These are phyloP conservation scores for Coriaria nepalensis DNA, from an alignment of 306 rosid species.

Conservation along the genomic window DNA sequence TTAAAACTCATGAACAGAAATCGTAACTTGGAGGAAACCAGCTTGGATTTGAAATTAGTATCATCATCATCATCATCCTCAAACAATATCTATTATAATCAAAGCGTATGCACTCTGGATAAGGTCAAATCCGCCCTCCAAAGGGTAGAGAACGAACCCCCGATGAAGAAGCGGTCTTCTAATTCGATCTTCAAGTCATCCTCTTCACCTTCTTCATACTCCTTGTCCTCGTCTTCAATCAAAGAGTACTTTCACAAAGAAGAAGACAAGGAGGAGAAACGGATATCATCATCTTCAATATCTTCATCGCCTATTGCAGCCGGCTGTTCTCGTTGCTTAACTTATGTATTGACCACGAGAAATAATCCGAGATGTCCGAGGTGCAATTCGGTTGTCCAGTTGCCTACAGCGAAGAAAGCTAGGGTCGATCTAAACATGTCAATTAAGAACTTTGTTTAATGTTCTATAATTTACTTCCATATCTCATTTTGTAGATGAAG, in stretches of 20 bases:
- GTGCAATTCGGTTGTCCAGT: slow-evolving; percentile 61
- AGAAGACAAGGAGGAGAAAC: slow-evolving; percentile 33
- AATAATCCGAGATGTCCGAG: slow-evolving; percentile 86
- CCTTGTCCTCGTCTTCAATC: slow-evolving; percentile 10
- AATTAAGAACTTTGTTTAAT: slow-evolving; percentile 24
- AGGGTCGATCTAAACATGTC: slow-evolving; percentile 77
- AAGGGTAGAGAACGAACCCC: slow-evolving; percentile 87
- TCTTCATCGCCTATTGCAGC: slow-evolving; percentile 60
- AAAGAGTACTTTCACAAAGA: slow-evolving; percentile 36
- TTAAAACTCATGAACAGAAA: slow-evolving; percentile 15
- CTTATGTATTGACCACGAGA: slow-evolving; percentile 73
- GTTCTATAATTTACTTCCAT: background rate
- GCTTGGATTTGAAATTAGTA: slow-evolving; percentile 46
- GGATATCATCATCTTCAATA: slow-evolving; percentile 3
- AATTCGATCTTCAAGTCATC: slow-evolving; percentile 34
- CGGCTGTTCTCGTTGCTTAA: slow-evolving; percentile 89
- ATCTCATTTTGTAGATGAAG: slow-evolving; percentile 48
- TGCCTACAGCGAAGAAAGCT: slow-evolving; percentile 70
- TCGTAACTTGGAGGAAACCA: slow-evolving; percentile 50
- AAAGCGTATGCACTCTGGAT: slow-evolving; percentile 86
- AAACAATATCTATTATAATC: slow-evolving; percentile 27
- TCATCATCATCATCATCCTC: slow-evolving; percentile 33
- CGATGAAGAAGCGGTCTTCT: slow-evolving; percentile 33
- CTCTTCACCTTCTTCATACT: slow-evolving; percentile 29
- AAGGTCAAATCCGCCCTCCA: slow-evolving; percentile 89